Base-by-base conservation (phyloP, 306 rosid genomes). In the Trichosanthes truncata region DNA sequence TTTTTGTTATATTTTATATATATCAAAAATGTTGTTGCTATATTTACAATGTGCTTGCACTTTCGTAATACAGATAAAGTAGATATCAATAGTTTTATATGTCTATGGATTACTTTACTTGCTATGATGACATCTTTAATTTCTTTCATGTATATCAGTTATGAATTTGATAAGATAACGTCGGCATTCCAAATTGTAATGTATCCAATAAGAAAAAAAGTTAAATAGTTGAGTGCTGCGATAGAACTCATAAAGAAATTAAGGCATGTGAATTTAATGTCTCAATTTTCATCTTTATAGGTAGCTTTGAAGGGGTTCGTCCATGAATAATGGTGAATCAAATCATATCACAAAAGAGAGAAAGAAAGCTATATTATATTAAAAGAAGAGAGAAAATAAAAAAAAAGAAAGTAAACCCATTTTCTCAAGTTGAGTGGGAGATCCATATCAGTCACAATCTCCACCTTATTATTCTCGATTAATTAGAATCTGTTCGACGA, bases 391-490 rank as follows among this genome's bases (percentile, higher is more conserved):
- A 10, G 5, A 65, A 15, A 5, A 23, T 35, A 66, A 20, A 8
- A 11, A 31, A 35, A 2, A 67, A 21, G 20, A 3, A 71, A 13
- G 20, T 11, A 71, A 48, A 45, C 25, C 26, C 78, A 73, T 51
- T 8, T 73, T 26, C 60, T 2, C 13, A 73, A 13, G 13, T 26
- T 48, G 60, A 73, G 60, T 73, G 78, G 78, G 78, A 73, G 41
- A 48, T 73, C 78, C 78, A 73, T 73, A 26, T 46, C 59, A 72
- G 59, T 48, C 59, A 26, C 59, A 29, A 72, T 72, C 59, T 20
- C 2, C 23, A 43, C 15, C 59, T 41, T 6, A 46, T 71, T 71
- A 14, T 68, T 68, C 52, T 68, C 1, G 74, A 68, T 68, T 41
- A 5, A 38, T 29, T 31, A 73, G 40, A 73, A 45, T 49, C 60